Evolutionary conservation across 768 basidiomycete genomes (phyloP).

Genomic region (Rhodotorula toruloides): DNA sequence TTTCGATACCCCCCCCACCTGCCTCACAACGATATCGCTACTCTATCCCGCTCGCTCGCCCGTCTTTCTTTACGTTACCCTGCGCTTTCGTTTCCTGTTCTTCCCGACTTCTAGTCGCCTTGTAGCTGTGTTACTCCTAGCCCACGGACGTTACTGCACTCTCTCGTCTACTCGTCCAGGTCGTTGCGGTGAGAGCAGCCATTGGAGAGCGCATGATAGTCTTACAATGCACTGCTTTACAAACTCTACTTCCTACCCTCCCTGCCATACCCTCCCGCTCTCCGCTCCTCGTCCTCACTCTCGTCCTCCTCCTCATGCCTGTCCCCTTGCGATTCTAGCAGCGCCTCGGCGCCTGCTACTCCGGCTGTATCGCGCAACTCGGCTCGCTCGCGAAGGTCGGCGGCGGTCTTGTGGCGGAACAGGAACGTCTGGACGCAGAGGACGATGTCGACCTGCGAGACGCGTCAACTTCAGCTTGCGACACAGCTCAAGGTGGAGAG

Average conservation of each 20-base stretch:
- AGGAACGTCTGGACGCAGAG: constrained; percentile 32
- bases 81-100: no score
- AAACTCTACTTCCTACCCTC: no score
- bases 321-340: not conserved
- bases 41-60: not conserved
- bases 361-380: not conserved
- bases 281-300: not conserved
- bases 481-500: constrained; percentile 1
- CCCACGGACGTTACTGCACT: no score
- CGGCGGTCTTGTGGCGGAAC: constrained; percentile 34
- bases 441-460: constrained; percentile 25
- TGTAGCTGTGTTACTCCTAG: no score
- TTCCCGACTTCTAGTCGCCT: no score
- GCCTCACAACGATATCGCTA: not conserved
- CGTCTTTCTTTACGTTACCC: no score
- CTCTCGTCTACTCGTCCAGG: no score
- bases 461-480: constrained; percentile 1
- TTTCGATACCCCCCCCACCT: not conserved
- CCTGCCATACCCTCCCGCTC: not conserved
- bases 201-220: no score
- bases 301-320: not conserved
- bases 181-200: no score
- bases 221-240: no score
- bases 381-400: constrained; percentile 5
- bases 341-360: constrained; percentile 20